Conservation (phyloP, 352 stramenopile species). For the Phytophthora chlamydospora region DNA sequence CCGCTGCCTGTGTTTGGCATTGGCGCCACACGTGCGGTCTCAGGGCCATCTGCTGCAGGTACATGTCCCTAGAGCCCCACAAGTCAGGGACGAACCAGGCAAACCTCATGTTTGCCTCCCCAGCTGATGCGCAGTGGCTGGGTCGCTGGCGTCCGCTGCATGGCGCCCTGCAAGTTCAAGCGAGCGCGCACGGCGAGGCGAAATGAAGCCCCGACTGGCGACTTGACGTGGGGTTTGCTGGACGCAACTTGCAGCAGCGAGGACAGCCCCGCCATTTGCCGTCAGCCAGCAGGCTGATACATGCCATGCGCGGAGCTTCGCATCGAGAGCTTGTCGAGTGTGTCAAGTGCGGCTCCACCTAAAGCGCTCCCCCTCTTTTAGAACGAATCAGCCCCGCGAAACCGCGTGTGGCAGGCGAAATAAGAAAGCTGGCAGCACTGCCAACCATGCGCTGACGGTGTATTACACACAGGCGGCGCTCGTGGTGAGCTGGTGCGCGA, state of each 20-base stretch:
- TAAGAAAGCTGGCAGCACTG: constrained; percentile 2
- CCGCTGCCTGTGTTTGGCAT: constrained; percentile 1
- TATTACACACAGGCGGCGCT: constrained; percentile 31
- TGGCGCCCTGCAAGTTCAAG: constrained; percentile 15
- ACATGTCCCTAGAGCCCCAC: neutral
- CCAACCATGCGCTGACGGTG: constrained; percentile 21
- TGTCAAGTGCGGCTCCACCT: neutral
- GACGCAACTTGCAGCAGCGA: constrained; percentile 27
- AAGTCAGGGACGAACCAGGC: constrained; percentile 6
- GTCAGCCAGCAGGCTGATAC: constrained; percentile 21
- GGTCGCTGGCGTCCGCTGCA: neutral
- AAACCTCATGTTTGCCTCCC: neutral
- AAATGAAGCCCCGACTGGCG: constrained; percentile 15
- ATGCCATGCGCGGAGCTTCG: constrained; percentile 11
- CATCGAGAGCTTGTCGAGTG: no score
- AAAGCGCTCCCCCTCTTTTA: neutral
- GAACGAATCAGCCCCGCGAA: constrained; percentile 6
- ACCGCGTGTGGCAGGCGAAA: constrained; percentile 6
- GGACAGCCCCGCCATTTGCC: constrained; percentile 22
- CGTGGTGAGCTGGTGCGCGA: constrained; percentile 32
- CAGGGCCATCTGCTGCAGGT: neutral
- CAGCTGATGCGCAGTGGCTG: no score
- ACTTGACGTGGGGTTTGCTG: constrained; percentile 23
- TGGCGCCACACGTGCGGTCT: constrained; percentile 2
- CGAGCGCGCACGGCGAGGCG: constrained; percentile 2